Evolutionary conservation across 805 yeast genomes (phyloP).

Genomic region (Wickerhamomyces rabaulensis): DNA sequence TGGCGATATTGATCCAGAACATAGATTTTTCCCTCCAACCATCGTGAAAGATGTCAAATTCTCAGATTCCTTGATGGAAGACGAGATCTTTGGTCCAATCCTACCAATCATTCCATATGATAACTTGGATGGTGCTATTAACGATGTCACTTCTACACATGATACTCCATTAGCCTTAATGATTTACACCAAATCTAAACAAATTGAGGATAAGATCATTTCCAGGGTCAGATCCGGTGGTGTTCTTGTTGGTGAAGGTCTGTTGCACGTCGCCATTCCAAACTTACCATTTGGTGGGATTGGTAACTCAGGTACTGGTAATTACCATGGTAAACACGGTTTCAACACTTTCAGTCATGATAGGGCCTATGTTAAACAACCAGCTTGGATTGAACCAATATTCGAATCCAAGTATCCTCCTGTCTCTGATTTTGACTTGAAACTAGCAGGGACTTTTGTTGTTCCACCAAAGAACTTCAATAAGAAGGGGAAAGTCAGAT

Average conservation of each 20-base stretch:
- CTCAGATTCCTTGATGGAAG: slow-evolving; percentile 67
- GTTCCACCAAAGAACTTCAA: slow-evolving; percentile 31
- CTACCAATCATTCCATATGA: slow-evolving; percentile 63
- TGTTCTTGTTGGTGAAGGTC: slow-evolving; percentile 60
- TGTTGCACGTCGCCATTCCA: slow-evolving; percentile 63
- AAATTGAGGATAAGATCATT: slow-evolving; percentile 45
- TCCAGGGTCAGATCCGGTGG: slow-evolving; percentile 66
- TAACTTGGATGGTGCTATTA: slow-evolving; percentile 38
- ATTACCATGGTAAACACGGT: slow-evolving; percentile 72
- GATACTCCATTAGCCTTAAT: slow-evolving; percentile 84
- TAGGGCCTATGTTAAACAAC: slow-evolving; percentile 61
- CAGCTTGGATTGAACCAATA: slow-evolving; percentile 56
- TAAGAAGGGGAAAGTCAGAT: slow-evolving; percentile 30
- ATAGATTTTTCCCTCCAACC: slow-evolving; percentile 66
- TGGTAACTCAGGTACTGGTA: slow-evolving; percentile 79
- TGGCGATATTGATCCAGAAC: slow-evolving; percentile 32
- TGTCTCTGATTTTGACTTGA: slow-evolving; percentile 29
- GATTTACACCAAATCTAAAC: slow-evolving; percentile 47
- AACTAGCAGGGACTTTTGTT: slow-evolving; percentile 23
- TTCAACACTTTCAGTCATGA: slow-evolving; percentile 59
- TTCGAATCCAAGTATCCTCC: slow-evolving; percentile 69
- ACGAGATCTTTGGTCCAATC: slow-evolving; percentile 82
- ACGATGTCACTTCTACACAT: slow-evolving; percentile 38
- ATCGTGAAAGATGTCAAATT: slow-evolving; percentile 57
- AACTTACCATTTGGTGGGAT: slow-evolving; percentile 89